phyloP scores from a whole-genome alignment of 2,329 filamentous ascomycete genomes.

The Botrytis tulipae region DNA sequence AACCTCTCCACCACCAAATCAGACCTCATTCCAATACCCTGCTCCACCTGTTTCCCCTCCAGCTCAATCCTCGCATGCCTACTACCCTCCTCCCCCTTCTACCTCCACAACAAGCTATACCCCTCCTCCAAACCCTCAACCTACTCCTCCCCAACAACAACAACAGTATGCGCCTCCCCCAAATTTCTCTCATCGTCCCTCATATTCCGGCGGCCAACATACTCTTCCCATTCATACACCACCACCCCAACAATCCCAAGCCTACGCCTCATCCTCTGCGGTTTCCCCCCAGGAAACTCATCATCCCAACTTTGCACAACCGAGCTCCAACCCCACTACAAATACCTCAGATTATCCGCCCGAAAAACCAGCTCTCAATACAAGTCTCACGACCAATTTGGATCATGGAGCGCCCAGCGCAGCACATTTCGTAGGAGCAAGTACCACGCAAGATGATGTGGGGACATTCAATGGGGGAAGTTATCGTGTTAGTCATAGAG shows the following conservation, averaged over 20 bases:
- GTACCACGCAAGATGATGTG: constrained; percentile 71
- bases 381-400: constrained; percentile 34
- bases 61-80: constrained; percentile 32
- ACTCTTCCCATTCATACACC: constrained; percentile 6
- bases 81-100: constrained; percentile 40
- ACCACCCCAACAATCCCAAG: constrained; percentile 19
- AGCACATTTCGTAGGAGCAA: constrained; percentile 62
- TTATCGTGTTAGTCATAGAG: constrained; percentile 88
- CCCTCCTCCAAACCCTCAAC: constrained; percentile 36
- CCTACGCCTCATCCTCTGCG: constrained; percentile 11
- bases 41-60: constrained; percentile 37
- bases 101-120: constrained; percentile 13
- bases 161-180: constrained; percentile 27
- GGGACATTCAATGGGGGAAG: constrained; percentile 97
- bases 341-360: constrained; percentile 26
- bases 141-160: constrained; percentile 30
- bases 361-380: constrained; percentile 38
- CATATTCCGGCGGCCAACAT: constrained; percentile 30
- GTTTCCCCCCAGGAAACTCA: constrained; percentile 30
- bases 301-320: constrained; percentile 25
- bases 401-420: constrained; percentile 43
- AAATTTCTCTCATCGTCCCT: constrained; percentile 39
- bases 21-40: constrained; percentile 34
- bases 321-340: neutral
- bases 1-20: constrained; percentile 36